A percentile compares a stretch with the other conserved stretches of the same genome.
Evolutionary conservation across 2,329 filamentous ascomycete species (phyloP).

Genomic region (Shiraia bambusicola): DNA sequence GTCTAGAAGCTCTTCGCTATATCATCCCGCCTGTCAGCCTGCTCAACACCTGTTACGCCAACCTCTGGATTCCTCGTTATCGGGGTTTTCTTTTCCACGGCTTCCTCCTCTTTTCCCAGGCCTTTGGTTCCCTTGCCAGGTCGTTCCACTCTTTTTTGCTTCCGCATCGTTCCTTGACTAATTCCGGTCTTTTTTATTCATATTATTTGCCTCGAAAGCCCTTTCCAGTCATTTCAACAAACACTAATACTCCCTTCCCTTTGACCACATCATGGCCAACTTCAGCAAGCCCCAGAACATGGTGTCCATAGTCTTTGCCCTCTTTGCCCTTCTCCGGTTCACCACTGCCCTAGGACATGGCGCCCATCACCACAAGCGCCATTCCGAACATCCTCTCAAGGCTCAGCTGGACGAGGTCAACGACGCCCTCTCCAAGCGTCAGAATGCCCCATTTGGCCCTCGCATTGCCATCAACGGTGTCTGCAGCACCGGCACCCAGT

Average conservation of each 20-base stretch:
- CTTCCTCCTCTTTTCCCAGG: conserved; percentile 26
- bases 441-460: conserved; percentile 13
- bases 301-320: conserved; percentile 36
- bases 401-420: conserved; percentile 28
- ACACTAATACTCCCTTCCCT: conserved; percentile 8
- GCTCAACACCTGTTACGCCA: conserved; percentile 27
- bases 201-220: conserved; percentile 13
- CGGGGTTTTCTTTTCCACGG: conserved; percentile 28
- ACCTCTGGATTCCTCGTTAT: conserved; percentile 34
- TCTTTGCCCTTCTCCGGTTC: conserved; percentile 38
- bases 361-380: conserved; percentile 24
- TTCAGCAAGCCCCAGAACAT: conserved; percentile 40
- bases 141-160: conserved; percentile 42
- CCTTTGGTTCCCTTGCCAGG: conserved; percentile 32
- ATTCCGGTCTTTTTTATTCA: conserved; percentile 12
- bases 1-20: conserved; percentile 29
- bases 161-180: conserved; percentile 8
- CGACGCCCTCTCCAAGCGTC: conserved; percentile 26
- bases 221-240: conserved; percentile 10
- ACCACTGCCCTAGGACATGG: conserved; percentile 32
- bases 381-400: conserved; percentile 22
- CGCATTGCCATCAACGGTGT: conserved; percentile 32
- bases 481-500: conserved; percentile 25
- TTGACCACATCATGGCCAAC: conserved; percentile 33
- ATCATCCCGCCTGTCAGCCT: conserved; percentile 30